Conservation (phyloP, 768 basidiomycete species). For the Podaxis sp. region DNA sequence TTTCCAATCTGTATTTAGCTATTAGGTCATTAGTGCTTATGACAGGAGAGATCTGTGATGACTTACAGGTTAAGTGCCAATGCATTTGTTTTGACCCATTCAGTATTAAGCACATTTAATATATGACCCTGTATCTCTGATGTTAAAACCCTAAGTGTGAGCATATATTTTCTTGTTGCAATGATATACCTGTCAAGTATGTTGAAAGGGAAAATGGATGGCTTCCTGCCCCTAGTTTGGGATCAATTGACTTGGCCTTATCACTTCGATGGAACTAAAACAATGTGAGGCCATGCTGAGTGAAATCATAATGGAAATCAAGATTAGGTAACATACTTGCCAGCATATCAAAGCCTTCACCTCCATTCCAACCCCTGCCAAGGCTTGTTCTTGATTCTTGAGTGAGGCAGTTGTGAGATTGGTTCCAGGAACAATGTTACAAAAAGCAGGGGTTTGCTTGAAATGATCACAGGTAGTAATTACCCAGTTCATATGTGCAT, state of each 20-base stretch:
- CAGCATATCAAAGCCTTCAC: background rate
- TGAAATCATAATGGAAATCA: too few relatives aligned
- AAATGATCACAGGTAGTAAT: background rate
- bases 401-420: background rate
- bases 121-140: background rate
- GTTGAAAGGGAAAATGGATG: background rate
- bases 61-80: background rate
- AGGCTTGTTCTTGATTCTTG: background rate
- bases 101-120: background rate
- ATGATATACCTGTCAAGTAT: background rate
- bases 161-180: background rate
- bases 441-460: background rate
- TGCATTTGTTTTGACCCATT: background rate
- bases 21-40: background rate
- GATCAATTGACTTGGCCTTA: background rate
- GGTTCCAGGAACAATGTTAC: background rate
- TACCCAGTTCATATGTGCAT: too few relatives aligned
- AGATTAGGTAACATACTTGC: background rate
- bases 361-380: background rate
- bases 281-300: too few relatives aligned
- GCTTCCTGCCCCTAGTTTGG: background rate
- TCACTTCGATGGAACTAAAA: background rate
- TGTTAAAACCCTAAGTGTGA: background rate
- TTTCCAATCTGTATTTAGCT: background rate
- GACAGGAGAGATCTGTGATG: background rate